Percentiles rank a stretch among this genome's conserved stretches.
These are phyloP conservation scores for Populus alba DNA, from an alignment of 345 rosid genomes.

Conservation along the genomic window DNA sequence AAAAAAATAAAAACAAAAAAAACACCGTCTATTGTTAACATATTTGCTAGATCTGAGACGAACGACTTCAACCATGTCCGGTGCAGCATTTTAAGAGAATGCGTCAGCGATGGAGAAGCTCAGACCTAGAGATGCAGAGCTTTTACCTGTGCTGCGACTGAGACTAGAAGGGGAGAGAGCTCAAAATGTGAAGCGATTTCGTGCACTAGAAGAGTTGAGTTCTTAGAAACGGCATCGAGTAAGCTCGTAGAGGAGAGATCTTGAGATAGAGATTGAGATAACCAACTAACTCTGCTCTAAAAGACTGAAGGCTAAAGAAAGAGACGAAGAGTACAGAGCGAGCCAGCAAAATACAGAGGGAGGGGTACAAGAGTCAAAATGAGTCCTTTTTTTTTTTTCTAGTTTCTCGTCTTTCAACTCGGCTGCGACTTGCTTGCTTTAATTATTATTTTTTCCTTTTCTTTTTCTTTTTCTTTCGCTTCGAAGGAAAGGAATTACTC, in stretches of 20 bases:
- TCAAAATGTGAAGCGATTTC: too few species aligned
- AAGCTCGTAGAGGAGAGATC: not conserved
- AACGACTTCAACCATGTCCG: not conserved
- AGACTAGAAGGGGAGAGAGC: too few species aligned
- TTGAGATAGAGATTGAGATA: not conserved
- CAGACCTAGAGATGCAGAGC: too few species aligned
- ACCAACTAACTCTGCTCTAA: not conserved
- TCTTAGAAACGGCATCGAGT: not conserved
- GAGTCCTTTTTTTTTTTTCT: not conserved
- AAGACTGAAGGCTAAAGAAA: not conserved
- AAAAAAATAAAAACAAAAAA: not conserved
- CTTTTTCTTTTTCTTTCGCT: too few species aligned
- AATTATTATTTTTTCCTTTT: too few species aligned
- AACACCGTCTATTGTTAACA: not conserved
- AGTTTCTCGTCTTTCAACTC: too few species aligned
- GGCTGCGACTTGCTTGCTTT: too few species aligned
- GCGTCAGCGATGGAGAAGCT: not conserved
- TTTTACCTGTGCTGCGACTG: too few species aligned
- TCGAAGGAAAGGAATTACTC: too few species aligned
- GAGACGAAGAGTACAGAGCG: not conserved
- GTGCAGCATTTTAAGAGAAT: not conserved
- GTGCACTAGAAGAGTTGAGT: not conserved
- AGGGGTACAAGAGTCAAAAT: not conserved
- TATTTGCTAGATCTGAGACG: conserved; percentile 8
- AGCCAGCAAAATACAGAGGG: not conserved